Base-by-base conservation (phyloP, 495 filamentous ascomycete genomes). In the Glonium stellatum region DNA sequence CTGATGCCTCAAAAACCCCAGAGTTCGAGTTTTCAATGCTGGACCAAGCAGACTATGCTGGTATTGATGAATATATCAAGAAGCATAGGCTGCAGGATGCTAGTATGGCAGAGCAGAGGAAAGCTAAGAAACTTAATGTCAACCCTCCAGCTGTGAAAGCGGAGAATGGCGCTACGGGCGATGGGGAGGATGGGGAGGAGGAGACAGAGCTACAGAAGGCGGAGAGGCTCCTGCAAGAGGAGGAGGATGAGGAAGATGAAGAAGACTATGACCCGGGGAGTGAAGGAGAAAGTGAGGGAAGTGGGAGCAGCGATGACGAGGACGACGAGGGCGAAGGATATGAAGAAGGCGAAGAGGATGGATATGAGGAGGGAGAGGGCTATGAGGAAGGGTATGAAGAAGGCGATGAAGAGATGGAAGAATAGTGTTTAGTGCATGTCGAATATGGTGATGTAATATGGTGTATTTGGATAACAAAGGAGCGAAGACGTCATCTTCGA, bases 1-100 rank as follows among this genome's bases (percentile, higher is more conserved):
- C 44, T 4, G 69, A 69, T 5, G 75, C 37, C 4, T 23, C 36
- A 8, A 61, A 59, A 39, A 47, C 54, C 4, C 66, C 70, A 44
- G 73, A 76, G 19, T 44, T 72, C 42, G 74, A 76, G 58, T 75
- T 75, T 57, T 60, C 57, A 35, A 76, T 76, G 74, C 22, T 76
- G n/a, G 74, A 76, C 59, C 74, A 76, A 55, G 69, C 65, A n/a
- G 73, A 76, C 58, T 75, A 68, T 55, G 74, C 79, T 0, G 88
- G 85, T 2, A 97, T 98, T 53, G 89, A 97, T 61, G 76, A 77
- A 23, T 98, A 96, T 69, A 81, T 97, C 52, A 85, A 86, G 65
- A 78, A 80, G 13, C 88, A 96, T 66, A 80, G 83, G 13, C 80
- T 98, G 35, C 89, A 96, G 56, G 93, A 98, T 70, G 83, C 89